Percentiles rank a stretch among this genome's conserved stretches.
phyloP scores from a whole-genome alignment of 2,329 filamentous ascomycete species.

The Hypoxylon sp. region DNA sequence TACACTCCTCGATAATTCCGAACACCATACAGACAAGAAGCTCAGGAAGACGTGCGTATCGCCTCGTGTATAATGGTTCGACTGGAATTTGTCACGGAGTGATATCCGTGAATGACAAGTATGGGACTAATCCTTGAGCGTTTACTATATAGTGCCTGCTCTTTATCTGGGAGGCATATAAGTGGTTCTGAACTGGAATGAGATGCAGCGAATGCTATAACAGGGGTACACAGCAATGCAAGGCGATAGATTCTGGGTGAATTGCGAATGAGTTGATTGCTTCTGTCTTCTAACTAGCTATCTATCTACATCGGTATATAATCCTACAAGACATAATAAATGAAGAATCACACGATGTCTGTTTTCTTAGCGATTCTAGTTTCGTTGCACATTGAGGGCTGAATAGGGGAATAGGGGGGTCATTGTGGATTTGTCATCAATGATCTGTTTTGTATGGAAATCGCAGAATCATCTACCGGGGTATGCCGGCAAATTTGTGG shows the following conservation, averaged over 20 bases:
- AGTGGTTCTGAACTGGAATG: background rate
- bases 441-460: background rate
- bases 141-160: no score
- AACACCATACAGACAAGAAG: no score
- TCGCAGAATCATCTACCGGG: background rate
- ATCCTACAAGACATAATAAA: background rate
- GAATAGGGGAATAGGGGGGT: conserved; percentile 3
- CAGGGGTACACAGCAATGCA: background rate
- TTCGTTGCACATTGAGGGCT: background rate
- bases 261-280: background rate
- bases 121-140: no score
- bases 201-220: background rate
- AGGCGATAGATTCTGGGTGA: background rate
- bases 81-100: no score
- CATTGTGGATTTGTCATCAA: conserved; percentile 9
- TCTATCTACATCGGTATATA: conserved; percentile 5
- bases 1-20: no score
- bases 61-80: no score
- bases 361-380: background rate
- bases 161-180: background rate
- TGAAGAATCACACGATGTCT: background rate
- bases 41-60: no score
- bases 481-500: no score
- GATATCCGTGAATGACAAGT: no score
- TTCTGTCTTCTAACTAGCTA: background rate